Evolutionary conservation across 2,329 filamentous ascomycete genomes (phyloP), one percentile per base, ranked within the genome.

Genomic region (Zymoseptoria pseudotritici): DNA sequence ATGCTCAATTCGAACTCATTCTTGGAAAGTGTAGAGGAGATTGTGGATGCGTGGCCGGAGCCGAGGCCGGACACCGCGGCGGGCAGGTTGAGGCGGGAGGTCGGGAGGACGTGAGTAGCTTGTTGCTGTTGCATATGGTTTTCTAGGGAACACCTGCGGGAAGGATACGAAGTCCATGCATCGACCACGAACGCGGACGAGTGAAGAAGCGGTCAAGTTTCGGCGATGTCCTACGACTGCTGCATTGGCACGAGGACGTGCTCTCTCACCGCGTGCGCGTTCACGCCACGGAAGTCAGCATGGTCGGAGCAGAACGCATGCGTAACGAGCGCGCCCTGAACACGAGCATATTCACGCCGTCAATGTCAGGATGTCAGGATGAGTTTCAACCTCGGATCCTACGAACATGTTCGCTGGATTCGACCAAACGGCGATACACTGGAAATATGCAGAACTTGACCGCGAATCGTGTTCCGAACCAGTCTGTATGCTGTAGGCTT

Each of bases 1-100:
- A 82, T 99, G 65, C 90, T 96, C 70, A 99, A 97, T 70, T 91
- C 91, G 64, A 82, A 83, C 10, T 90, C 86, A 0, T 99, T 97
- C 73, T 75, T 97, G 65, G 91, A 95, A 67, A 92, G 97, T 76
- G 88, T 97, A 22, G 90, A 95, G 65, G 91, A 96, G 76, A 89
- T 89, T 19, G 91, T 96, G 1, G 84, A 84, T 53, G 86, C 84
- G 21, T 97, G 94, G 94, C 91, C 92, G 2, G 90, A 93, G 67
- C 79, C 81, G 50, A 76, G 79, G 57, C 77, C 82, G 26, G 77
- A 79, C n/a, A 84, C 83, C 62, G 83, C 84, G 60, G 83, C 83
- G 58, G 86, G 81, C 57, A 80, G 86, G 67, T 71, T 89, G 68
- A 79, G 84, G 66, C 82, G 82, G 68, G 85, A 87, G 66, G 72